Evolutionary conservation across 2,329 filamentous ascomycete genomes (phyloP).

Genomic region (Aspergillus ruber): DNA sequence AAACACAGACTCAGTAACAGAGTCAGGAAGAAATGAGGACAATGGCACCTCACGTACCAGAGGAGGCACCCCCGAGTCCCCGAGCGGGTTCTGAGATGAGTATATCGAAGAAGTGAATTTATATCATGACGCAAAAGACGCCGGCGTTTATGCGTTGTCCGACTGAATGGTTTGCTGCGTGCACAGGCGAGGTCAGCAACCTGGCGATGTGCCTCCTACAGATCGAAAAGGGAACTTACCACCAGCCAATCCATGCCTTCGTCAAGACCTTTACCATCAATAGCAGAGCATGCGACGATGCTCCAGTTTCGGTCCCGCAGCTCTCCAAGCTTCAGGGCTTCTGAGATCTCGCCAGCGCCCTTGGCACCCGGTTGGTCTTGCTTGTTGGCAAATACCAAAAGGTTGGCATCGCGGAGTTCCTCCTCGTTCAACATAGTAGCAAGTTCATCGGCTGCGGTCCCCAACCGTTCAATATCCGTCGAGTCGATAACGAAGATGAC

Average conservation of each 20-base stretch:
- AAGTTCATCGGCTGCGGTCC: conserved; percentile 88
- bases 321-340: conserved; percentile 83
- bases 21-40: conserved; percentile 17
- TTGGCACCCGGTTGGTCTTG: conserved; percentile 97
- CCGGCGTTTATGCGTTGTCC: conserved; percentile 35
- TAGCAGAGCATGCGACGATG: conserved; percentile 94
- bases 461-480: conserved; percentile 90
- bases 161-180: conserved; percentile 39
- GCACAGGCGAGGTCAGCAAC: conserved; percentile 8
- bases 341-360: conserved; percentile 92
- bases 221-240: conserved; percentile 46
- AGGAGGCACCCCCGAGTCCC: conserved; percentile 5
- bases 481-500: conserved; percentile 98
- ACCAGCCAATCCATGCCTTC: conserved; percentile 99
- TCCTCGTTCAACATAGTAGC: conserved; percentile 95
- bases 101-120: conserved; percentile 27
- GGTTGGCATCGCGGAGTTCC: conserved; percentile 82
- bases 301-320: conserved; percentile 97
- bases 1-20: conserved; percentile 24
- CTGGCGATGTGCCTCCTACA: background rate
- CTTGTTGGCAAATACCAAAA: conserved; percentile 97
- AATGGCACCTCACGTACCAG: conserved; percentile 17
- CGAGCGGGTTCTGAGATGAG: conserved; percentile 11
- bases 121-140: conserved; percentile 23
- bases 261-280: conserved; percentile 87